Percentiles rank a stretch among this genome's conserved stretches.
Evolutionary conservation across 805 yeast genomes (phyloP).

Genomic region (Barnettozyma vustinii): DNA sequence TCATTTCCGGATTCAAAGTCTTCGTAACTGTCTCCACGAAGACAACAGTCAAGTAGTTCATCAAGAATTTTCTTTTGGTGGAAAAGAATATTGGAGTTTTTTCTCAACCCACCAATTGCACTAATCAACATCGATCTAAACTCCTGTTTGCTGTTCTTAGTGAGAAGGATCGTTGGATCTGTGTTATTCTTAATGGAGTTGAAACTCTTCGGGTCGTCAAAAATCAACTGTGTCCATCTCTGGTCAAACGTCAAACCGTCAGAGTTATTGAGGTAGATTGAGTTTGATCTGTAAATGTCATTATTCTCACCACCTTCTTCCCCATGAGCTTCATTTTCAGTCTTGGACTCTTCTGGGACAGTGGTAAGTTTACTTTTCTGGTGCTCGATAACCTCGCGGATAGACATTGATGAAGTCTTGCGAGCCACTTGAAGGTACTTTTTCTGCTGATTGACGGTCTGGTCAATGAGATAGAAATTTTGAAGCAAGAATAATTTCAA

Average conservation of each 20-base stretch:
- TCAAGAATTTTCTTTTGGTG: slow-evolving; percentile 7
- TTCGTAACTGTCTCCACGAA: slow-evolving; percentile 11
- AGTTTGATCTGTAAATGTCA: slow-evolving; percentile 15
- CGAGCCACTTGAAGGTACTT: slow-evolving; percentile 15
- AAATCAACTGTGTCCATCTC: slow-evolving; percentile 9
- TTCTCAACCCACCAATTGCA: slow-evolving; percentile 39
- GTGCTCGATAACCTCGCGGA: slow-evolving; percentile 17
- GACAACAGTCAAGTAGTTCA: slow-evolving; percentile 12
- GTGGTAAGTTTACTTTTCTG: slow-evolving; percentile 3
- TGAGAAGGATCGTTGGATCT: slow-evolving; percentile 34
- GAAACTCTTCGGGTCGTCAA: slow-evolving; percentile 34
- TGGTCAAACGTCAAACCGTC: slow-evolving; percentile 14
- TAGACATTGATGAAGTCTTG: slow-evolving; percentile 20
- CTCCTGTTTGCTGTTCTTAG: slow-evolving; percentile 4
- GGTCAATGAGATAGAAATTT: slow-evolving; percentile 29
- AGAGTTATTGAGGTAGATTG: slow-evolving; percentile 20
- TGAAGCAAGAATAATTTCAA: slow-evolving; percentile 42
- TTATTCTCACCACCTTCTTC: slow-evolving; percentile 4
- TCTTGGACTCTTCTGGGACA: slow-evolving; percentile 1
- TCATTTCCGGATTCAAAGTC: slow-evolving; percentile 9
- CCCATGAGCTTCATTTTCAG: not conserved
- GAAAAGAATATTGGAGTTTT: slow-evolving; percentile 28
- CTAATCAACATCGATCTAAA: slow-evolving; percentile 30
- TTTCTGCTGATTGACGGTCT: slow-evolving; percentile 16
- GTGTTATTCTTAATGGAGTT: slow-evolving; percentile 28